Base-by-base conservation (phyloP, 306 rosid genomes). In the Argentina anserina region DNA sequence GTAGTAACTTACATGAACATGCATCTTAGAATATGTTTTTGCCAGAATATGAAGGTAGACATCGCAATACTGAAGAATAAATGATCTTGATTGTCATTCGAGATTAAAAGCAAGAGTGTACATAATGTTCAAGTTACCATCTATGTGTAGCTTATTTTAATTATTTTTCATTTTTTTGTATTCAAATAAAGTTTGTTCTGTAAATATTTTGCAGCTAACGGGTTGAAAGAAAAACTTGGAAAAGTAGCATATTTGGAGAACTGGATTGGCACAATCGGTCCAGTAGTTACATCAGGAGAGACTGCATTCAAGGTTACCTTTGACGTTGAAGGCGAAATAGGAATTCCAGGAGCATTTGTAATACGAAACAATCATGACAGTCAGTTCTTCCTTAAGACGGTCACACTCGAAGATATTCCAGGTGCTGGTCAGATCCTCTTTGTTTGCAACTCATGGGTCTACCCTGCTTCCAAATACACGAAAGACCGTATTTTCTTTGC, bases 381-480 rank as follows among this genome's bases (percentile, higher is more conserved):
- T 73, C 86, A 91, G 40, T 89, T 91, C 78, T 84, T 13, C 62
- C 96, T 91, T 21, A 86, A 76, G 13, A 82, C 88, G 40, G 56
- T 91, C 70, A 91, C 91, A 0, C 82, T 91, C 20, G 85, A 86
- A 61, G 86, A 82, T 41, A 46, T 87, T 78, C 96, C 96, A 0
- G 76, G 68, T 31, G 76, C 74, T 3, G 88, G 82, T 14, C 50
- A 46, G 43, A 65, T 91, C 73, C 75, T 79, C 43, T 88, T 92
- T 49, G 75, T 67, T 37, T 88, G 93, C 82, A 86, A 90, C 79
- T 86, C 97, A 0, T 92, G 96, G 97, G 50, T 92, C 39, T 84
- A 88, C 78, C 90, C 90, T 3, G 29, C 70, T 0, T 76, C 42
- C 3, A 68, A 15, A 8, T 84, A 80, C 76, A 50, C 75, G 21